These are phyloP conservation scores for Stemphylium lycopersici DNA, from an alignment of 2,329 filamentous ascomycete genomes.

Conservation along the genomic window DNA sequence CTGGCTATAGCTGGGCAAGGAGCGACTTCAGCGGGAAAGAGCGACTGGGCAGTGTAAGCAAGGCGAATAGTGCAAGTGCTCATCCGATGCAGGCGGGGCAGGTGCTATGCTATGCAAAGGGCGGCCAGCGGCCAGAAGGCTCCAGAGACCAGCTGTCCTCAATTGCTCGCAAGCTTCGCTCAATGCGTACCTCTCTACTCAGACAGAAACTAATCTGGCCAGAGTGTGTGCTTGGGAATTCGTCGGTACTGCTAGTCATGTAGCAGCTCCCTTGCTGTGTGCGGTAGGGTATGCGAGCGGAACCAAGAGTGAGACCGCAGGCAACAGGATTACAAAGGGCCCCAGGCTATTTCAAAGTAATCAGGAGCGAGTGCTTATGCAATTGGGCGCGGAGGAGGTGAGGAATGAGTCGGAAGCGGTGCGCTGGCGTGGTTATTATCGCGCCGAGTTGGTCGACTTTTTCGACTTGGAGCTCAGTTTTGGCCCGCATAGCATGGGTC, in stretches of 20 bases:
- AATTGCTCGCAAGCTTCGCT: slow-evolving; percentile 23
- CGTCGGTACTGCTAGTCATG: slow-evolving; percentile 34
- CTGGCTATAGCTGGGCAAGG: slow-evolving; percentile 23
- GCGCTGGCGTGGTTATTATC: slow-evolving; percentile 31
- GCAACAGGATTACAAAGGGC: slow-evolving; percentile 20
- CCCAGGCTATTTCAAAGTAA: slow-evolving; percentile 19
- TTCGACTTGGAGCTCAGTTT: slow-evolving; percentile 26
- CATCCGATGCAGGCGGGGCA: slow-evolving; percentile 18
- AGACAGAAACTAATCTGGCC: slow-evolving; percentile 48
- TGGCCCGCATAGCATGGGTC: slow-evolving; percentile 17
- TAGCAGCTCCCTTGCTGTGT: slow-evolving; percentile 44
- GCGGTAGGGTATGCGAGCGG: slow-evolving; percentile 20
- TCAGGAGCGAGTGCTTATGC: slow-evolving; percentile 19
- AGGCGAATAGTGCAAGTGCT: slow-evolving; percentile 19
- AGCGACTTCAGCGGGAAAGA: slow-evolving; percentile 24
- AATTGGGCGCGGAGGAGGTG: slow-evolving; percentile 28
- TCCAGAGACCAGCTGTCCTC: not conserved
- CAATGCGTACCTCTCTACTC: slow-evolving; percentile 26
- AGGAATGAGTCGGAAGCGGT: slow-evolving; percentile 25
- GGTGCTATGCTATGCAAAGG: slow-evolving; percentile 6
- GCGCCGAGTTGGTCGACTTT: slow-evolving; percentile 29
- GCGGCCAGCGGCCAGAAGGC: too few relatives aligned
- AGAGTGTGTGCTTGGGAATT: slow-evolving; percentile 36
- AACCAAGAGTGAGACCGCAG: slow-evolving; percentile 12
- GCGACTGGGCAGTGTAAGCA: slow-evolving; percentile 21